Evolutionary conservation across 345 rosid genomes (phyloP), one percentile per base, ranked within the genome.

Genomic region (Salix exigua): DNA sequence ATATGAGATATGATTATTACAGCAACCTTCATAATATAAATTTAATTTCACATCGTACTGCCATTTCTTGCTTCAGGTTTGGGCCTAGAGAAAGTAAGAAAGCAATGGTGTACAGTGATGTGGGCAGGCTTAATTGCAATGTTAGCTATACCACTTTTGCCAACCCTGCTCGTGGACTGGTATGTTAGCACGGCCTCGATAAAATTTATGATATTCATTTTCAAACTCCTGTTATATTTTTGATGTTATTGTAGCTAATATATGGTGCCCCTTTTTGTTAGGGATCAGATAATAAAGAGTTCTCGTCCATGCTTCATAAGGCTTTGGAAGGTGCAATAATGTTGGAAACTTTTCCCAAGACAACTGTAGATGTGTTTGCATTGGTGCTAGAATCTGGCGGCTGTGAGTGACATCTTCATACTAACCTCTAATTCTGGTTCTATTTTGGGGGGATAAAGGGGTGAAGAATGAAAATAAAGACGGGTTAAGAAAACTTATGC

Each of bases 51-150:
- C 26, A 66, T 75, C 25, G 23, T 64, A 40, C 17, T 66, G 53
- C 25, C 68, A 13, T 70, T 31, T 72, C 14, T 55, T 78, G 71
- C 12, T 71, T 77, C 85, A 96, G 99, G 68, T 96, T 93, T 84
- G 99, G 99, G 73, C 99, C 99, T n/a, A 89, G 97, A 81, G 98
- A 96, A 82, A 96, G 96, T 83, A 94, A 92, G 90, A 96, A 93
- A 84, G 97, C 99, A 31, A 92, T 89, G 96, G 85, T 76, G 91
- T 96, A 90, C 71, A 91, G 97, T 70, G 96, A 92, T 70, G 85
- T 80, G 51, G 99, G 99, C 42, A 77, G 94, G 68, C 74, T 93
- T 74, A 96, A 96, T 78, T 93, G 99, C 85, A 88, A 83, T 82
- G 91, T 96, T 67, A 92, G 88, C 89, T 96, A 89, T 78, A 89